Evolutionary conservation across 2,329 filamentous ascomycete species (phyloP).

Genomic region (Apiospora malaysiana): DNA sequence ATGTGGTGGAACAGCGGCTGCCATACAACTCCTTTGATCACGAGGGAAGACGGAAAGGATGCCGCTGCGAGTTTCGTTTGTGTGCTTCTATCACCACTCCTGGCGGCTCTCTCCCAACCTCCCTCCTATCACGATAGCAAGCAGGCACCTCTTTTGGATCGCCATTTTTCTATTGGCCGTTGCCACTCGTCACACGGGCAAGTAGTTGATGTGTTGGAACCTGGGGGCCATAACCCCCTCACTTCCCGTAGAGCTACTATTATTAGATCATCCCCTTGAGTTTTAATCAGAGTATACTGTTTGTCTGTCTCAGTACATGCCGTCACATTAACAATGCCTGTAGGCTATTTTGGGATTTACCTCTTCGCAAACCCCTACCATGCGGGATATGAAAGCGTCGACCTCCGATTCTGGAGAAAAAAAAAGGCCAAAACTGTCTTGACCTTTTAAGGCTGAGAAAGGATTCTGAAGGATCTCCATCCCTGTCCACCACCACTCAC

Average conservation of each 20-base stretch:
- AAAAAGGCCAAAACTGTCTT: background rate
- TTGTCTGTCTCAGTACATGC: background rate
- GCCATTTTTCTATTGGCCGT: background rate
- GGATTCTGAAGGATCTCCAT: background rate
- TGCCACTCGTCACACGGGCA: too few relatives aligned
- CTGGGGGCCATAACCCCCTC: background rate
- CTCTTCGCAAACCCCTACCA: background rate
- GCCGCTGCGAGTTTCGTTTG: background rate
- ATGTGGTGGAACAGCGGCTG: background rate
- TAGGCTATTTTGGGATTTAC: background rate
- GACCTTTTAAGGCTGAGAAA: conserved; percentile 7
- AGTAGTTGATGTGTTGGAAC: background rate
- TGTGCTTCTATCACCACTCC: background rate
- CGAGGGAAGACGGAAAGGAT: background rate
- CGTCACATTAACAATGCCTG: too few relatives aligned
- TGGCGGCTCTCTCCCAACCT: background rate
- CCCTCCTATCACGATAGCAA: background rate
- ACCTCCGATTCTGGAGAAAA: background rate
- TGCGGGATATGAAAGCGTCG: background rate
- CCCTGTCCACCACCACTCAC: background rate
- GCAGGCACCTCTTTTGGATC: background rate
- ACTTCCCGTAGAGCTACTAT: background rate
- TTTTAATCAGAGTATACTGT: background rate
- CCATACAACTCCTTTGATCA: background rate
- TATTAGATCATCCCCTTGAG: background rate